A percentile compares a stretch with the other conserved stretches of the same genome.
Evolutionary conservation across 495 filamentous ascomycete genomes (phyloP).

Genomic region (Mycothermus thermophilus): DNA sequence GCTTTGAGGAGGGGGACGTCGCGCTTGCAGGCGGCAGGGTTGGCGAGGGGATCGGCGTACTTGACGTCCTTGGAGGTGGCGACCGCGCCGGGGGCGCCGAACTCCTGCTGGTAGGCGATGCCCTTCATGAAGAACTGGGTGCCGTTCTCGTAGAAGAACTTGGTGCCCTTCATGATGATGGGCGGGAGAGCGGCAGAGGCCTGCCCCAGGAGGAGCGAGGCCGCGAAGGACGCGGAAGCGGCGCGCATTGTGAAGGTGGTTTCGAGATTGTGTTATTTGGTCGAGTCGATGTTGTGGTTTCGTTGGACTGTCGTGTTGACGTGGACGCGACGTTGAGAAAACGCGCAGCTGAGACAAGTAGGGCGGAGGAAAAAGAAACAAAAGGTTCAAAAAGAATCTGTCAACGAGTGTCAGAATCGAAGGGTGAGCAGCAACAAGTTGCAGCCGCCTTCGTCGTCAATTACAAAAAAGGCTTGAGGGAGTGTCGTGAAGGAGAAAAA

Average conservation of each 20-base stretch:
- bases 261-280: no score
- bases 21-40: constrained; percentile 53
- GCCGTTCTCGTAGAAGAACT: constrained; percentile 54
- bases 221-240: constrained; percentile 29
- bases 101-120: constrained; percentile 68
- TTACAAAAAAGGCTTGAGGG: constrained; percentile 7
- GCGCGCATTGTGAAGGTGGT: constrained; percentile 24
- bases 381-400: constrained; percentile 10
- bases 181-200: constrained; percentile 47
- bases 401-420: constrained; percentile 28
- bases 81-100: constrained; percentile 25
- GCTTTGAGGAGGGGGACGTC: constrained; percentile 70
- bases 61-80: constrained; percentile 23
- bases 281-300: constrained; percentile 1
- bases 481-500: no score
- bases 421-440: constrained; percentile 4
- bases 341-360: constrained; percentile 1
- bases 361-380: constrained; percentile 11
- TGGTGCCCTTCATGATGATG: constrained; percentile 52
- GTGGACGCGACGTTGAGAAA: neutral
- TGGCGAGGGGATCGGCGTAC: constrained; percentile 56
- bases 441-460: constrained; percentile 4
- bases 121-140: constrained; percentile 81
- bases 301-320: neutral
- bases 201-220: constrained; percentile 34